Percentiles rank a stretch among this genome's conserved stretches.
These are phyloP conservation scores for Nitzschia inconspicua DNA, from an alignment of 108 stramenopile genomes.

Conservation along the genomic window DNA sequence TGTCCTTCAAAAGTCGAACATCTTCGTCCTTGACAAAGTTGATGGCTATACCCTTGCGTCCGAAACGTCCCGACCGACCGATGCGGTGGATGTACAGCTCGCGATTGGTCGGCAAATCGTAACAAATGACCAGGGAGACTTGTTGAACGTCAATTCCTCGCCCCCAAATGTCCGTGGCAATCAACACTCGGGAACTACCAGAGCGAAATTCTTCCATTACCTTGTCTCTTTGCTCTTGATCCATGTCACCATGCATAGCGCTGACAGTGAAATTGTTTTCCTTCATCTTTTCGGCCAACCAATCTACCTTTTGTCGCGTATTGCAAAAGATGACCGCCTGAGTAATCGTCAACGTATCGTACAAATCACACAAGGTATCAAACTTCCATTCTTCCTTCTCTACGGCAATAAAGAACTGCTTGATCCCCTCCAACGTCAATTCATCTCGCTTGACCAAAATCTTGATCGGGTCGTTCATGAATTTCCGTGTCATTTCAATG, in stretches of 20 bases:
- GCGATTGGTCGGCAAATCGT: constrained; percentile 94
- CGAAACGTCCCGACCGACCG: constrained; percentile 97
- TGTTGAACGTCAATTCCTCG: constrained; percentile 99
- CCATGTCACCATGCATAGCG: constrained; percentile 98
- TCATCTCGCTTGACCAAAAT: constrained; percentile 98
- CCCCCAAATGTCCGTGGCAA: constrained; percentile 99
- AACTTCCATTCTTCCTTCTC: constrained; percentile 99
- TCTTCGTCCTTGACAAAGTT: constrained; percentile 98
- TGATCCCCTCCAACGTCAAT: constrained; percentile 97
- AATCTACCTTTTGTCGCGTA: constrained; percentile 96
- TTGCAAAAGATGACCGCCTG: constrained; percentile 99
- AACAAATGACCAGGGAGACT: constrained; percentile 97
- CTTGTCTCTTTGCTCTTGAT: constrained; percentile 86
- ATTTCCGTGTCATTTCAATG: constrained; percentile 95
- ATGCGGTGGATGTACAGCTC: constrained; percentile 99
- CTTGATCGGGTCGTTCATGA: constrained; percentile 96
- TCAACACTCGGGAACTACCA: constrained; percentile 92
- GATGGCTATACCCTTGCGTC: constrained; percentile 98
- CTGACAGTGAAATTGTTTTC: constrained; percentile 96
- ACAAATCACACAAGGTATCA: constrained; percentile 98
- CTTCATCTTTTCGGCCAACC: constrained; percentile 93
- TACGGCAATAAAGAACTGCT: constrained; percentile 97
- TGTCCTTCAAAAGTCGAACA: constrained; percentile 84
- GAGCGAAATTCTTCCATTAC: constrained; percentile 99
- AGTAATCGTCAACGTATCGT: constrained; percentile 98